Evolutionary conservation across 2,329 filamentous ascomycete species (phyloP).

Genomic region (Aureobasidium sp.): DNA sequence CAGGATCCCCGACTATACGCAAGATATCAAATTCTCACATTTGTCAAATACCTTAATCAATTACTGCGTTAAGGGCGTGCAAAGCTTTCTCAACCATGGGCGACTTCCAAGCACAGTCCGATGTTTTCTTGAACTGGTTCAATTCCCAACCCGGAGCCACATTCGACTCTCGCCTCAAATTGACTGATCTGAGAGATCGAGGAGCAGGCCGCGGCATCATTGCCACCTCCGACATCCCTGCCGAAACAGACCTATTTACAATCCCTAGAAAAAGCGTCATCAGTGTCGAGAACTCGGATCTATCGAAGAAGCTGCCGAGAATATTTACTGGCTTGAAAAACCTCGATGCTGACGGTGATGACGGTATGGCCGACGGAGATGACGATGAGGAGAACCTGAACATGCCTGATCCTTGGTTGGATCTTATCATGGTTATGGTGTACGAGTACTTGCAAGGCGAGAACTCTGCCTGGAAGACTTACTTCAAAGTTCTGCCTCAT

Average conservation of each 20-base stretch:
- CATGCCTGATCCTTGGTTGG: constrained; percentile 39
- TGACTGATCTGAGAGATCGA: constrained; percentile 48
- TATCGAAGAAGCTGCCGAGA: constrained; percentile 42
- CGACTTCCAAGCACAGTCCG: constrained; percentile 2
- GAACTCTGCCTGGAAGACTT: constrained; percentile 64
- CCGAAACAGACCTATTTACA: constrained; percentile 71
- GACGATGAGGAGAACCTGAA: constrained; percentile 22
- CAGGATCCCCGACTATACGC: not conserved
- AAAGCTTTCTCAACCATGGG: not conserved
- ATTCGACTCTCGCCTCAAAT: constrained; percentile 48
- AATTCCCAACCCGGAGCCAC: constrained; percentile 39
- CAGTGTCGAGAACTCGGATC: constrained; percentile 61
- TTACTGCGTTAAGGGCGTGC: not conserved
- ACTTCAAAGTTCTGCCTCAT: constrained; percentile 64
- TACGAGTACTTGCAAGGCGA: constrained; percentile 58
- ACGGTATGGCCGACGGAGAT: constrained; percentile 1
- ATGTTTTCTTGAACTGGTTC: constrained; percentile 50
- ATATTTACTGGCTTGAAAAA: constrained; percentile 11
- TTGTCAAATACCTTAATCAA: not conserved
- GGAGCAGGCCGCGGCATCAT: constrained; percentile 57
- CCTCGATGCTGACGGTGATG: not conserved
- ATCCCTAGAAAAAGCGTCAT: constrained; percentile 67
- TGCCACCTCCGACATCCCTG: constrained; percentile 58
- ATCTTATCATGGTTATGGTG: constrained; percentile 69
- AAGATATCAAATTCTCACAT: not conserved